Base-by-base conservation (phyloP, 202 grass and related monocot genomes). In the Digitaria exilis region DNA sequence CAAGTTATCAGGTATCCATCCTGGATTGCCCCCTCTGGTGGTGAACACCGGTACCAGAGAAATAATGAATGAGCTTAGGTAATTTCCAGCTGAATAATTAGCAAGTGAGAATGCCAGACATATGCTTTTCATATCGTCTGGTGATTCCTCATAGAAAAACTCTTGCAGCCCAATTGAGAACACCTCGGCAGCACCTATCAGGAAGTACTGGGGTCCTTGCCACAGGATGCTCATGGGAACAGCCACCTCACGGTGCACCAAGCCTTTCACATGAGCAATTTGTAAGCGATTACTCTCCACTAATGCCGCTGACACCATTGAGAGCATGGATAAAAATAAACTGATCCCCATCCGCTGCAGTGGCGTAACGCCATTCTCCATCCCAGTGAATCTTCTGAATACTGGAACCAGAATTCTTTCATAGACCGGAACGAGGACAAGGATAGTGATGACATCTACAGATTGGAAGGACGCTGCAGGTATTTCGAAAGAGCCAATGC, bases 391-490 rank as follows among this genome's bases (percentile, higher is more conserved):
- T 71, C 43, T 92, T 25, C 31, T 82, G 0, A 81, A 64, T 39
- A 85, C 17, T 48, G 88, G 90, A 45, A 88, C 80, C 34, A 95
- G 56, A 22, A 90, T 55, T 46, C n/a, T 92, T 21, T 87, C 84
- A 44, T 90, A 92, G 32, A 91, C 73, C 30, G 81, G 87, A 63
- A 94, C 75, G 16, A 88, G 83, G 7, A 76, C 21, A 46, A 85
- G 42, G 29, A 92, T 81, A 78, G 87, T 51, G 69, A 91, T 32
- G 31, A 84, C 81, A 77, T 97, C 87, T 41, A 94, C 81, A 55
- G 80, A 81, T 62, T 92, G 80, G 21, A 97, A 74, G 32, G 94
- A 97, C 12, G 92, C 90, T 16, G 94, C 88, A 56, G 90, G 83
- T 55, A 94, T 86, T 79, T 87, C 62, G 6, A 92, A 89, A 28